These are phyloP conservation scores for Closterium sp. DNA, from an alignment of 139 green algal species.

Conservation along the genomic window DNA sequence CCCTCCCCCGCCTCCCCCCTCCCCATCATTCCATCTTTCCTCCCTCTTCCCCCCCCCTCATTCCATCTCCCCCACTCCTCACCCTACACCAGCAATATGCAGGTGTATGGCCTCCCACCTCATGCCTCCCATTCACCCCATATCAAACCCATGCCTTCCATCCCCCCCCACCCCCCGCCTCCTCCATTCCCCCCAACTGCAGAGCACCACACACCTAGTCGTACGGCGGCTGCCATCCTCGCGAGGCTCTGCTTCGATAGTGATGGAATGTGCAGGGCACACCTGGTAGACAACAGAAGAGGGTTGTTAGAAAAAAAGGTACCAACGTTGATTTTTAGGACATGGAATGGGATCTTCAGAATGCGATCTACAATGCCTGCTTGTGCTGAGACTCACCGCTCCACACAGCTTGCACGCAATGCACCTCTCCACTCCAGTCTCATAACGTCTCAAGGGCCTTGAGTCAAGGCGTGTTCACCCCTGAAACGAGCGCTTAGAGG, in stretches of 20 bases:
- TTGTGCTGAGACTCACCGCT: slow-evolving; percentile 55
- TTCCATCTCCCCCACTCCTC: too few relatives aligned
- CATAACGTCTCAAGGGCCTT: slow-evolving; percentile 94
- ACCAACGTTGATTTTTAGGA: too few relatives aligned
- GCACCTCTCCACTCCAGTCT: slow-evolving; percentile 97
- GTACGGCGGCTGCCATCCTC: slow-evolving; percentile 91
- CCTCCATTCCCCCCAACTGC: too few relatives aligned
- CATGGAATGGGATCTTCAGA: too few relatives aligned
- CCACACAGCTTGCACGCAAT: slow-evolving; percentile 99
- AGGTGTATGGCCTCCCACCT: too few relatives aligned
- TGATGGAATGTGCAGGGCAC: slow-evolving; percentile 91
- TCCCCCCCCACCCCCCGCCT: too few relatives aligned
- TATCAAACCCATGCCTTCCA: too few relatives aligned
- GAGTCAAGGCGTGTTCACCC: slow-evolving; percentile 92
- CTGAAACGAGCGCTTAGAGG: slow-evolving; percentile 88
- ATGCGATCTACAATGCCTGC: not conserved
- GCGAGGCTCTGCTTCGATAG: slow-evolving; percentile 97
- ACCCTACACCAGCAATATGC: too few relatives aligned
- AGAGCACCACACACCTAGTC: slow-evolving; percentile 65
- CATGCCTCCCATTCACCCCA: too few relatives aligned
- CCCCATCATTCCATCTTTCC: too few relatives aligned
- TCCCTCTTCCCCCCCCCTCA: too few relatives aligned
- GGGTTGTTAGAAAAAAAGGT: not conserved
- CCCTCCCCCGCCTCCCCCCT: too few relatives aligned
- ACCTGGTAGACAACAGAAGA: slow-evolving; percentile 9